phyloP scores from a whole-genome alignment of 441 rosid genomes.

The Flueggea neowawraea region DNA sequence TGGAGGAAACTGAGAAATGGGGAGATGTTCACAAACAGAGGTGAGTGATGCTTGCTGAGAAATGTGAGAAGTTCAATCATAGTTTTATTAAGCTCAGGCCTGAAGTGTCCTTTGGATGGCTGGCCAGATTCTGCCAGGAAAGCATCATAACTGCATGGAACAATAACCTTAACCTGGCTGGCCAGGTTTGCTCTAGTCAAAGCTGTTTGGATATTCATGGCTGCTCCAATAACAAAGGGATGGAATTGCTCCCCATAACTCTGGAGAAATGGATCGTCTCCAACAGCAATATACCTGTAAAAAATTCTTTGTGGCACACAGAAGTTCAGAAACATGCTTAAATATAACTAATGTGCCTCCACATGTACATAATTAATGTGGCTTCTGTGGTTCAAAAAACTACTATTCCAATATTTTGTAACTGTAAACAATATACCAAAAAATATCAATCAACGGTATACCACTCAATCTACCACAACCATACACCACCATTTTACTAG shows the following conservation, averaged over 20 bases:
- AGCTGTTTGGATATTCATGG: constrained; percentile 68
- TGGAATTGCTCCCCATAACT: constrained; percentile 60
- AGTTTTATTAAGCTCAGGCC: constrained; percentile 74
- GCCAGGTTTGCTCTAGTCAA: constrained; percentile 60
- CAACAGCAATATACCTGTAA: constrained; percentile 71
- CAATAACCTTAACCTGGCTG: constrained; percentile 68
- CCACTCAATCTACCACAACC: too few species aligned
- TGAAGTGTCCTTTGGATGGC: constrained; percentile 79
- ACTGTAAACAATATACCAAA: too few species aligned
- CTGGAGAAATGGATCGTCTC: constrained; percentile 77
- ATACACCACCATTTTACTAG: too few species aligned
- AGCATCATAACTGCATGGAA: constrained; percentile 73
- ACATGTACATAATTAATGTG: too few species aligned
- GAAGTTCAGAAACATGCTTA: neutral
- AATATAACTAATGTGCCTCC: neutral
- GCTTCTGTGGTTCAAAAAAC: too few species aligned
- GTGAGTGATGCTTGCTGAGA: constrained; percentile 60
- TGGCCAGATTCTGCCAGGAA: constrained; percentile 51
- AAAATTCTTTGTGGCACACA: neutral
- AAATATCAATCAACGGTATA: too few species aligned
- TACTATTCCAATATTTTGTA: too few species aligned
- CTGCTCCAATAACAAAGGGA: constrained; percentile 72
- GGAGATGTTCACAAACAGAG: constrained; percentile 67
- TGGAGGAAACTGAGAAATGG: constrained; percentile 53
- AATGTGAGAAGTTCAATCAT: constrained; percentile 77